phyloP scores from a whole-genome alignment of 495 filamentous ascomycete genomes.

The Hamigera avellanea region DNA sequence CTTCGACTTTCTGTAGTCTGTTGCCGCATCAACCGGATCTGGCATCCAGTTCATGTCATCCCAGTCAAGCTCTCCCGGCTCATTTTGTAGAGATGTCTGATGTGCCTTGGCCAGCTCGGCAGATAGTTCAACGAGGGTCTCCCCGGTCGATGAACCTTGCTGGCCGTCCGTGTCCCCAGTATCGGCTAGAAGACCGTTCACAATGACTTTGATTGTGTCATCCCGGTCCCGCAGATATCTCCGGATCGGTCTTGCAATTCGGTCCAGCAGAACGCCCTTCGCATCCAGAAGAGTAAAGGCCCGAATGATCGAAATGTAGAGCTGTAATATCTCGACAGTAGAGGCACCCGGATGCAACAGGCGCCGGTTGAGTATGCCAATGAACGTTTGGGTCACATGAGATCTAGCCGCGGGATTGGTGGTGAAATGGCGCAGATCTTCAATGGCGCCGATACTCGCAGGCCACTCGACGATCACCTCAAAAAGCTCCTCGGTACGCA shows the following conservation, averaged over 20 bases:
- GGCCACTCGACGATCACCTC: slow-evolving; percentile 84
- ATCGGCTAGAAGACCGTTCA: slow-evolving; percentile 71
- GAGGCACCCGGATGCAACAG: slow-evolving; percentile 81
- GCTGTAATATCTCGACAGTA: slow-evolving; percentile 75
- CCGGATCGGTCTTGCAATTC: slow-evolving; percentile 72
- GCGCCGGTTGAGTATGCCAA: slow-evolving; percentile 51
- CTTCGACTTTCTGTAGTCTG: slow-evolving; percentile 83
- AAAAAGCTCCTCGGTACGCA: slow-evolving; percentile 76
- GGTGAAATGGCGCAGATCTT: slow-evolving; percentile 59
- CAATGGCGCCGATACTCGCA: slow-evolving; percentile 62
- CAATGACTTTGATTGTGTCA: slow-evolving; percentile 80
- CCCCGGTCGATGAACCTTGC: slow-evolving; percentile 17
- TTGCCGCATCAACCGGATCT: slow-evolving; percentile 83
- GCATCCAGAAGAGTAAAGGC: slow-evolving; percentile 83
- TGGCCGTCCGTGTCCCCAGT: slow-evolving; percentile 35
- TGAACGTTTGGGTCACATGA: slow-evolving; percentile 62
- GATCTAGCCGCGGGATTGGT: slow-evolving; percentile 43
- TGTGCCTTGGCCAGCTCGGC: slow-evolving; percentile 55
- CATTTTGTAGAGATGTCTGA: slow-evolving; percentile 31
- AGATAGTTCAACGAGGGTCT: slow-evolving; percentile 63
- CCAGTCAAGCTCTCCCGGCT: slow-evolving; percentile 67
- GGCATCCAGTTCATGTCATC: slow-evolving; percentile 87
- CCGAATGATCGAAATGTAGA: slow-evolving; percentile 88
- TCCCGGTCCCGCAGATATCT: slow-evolving; percentile 87
- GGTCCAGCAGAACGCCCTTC: slow-evolving; percentile 80